Base-by-base conservation (phyloP, 2,329 filamentous ascomycete genomes). In the Alternaria sp. region DNA sequence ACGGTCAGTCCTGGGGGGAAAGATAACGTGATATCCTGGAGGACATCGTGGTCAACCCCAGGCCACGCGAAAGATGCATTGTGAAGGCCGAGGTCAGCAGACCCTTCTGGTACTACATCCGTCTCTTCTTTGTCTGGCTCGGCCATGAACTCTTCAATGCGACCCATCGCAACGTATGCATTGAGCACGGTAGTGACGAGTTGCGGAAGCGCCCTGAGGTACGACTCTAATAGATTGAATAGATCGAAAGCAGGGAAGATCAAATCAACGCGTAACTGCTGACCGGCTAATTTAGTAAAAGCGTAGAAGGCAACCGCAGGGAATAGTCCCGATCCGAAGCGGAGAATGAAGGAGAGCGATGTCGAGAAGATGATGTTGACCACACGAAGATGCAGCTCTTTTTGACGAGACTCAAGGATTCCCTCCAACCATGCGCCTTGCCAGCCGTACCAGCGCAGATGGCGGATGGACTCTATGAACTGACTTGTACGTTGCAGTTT, bases 191-290 rank as follows among this genome's bases (percentile, higher is more conserved):
- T 87, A 0, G 91, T 93, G 46, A 96, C 89, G 10, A 97, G 82
- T 28, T 87, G 84, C 3, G 94, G 94, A 0, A 96, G 81, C 56
- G 93, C 91, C 59, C 90, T 88, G 52, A 97, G 82, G 63, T 89
- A 92, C 1, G 82, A 84, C 70, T 95, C 91, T 11, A 97, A 82
- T 83, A 95, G 88, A 1, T 84, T 83, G 72, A 97, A 97, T 0
- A 97, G 84, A 64, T 94, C 90, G 3, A 97, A 83, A 0, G 93
- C 93, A 0, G 93, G 93, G 77, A 97, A 97, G 10, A 93, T 93
- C 25, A 97, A 85, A 64, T 97, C 91, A 36, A 97, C 89, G 0
- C 89, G 89, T 9, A 97, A 80, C 0, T 89, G 86, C 51, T 87
- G 84, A 0, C 88, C 87, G 5, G 91, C 88, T 43, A 94, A 77